These are phyloP conservation scores for Boletus fagicola DNA, from an alignment of 768 basidiomycete species.

Conservation along the genomic window DNA sequence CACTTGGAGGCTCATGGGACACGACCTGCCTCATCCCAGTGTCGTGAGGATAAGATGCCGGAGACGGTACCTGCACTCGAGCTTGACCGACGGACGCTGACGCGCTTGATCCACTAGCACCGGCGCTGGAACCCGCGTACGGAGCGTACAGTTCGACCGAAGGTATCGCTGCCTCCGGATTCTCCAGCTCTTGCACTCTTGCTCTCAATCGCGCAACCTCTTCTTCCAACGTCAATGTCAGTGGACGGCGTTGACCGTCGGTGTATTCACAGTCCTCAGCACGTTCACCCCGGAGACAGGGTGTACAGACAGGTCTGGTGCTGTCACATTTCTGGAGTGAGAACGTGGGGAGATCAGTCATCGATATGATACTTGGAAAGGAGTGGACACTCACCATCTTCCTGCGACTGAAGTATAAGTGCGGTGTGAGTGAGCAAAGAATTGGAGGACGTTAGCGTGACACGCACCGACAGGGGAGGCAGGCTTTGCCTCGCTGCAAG, in stretches of 20 bases:
- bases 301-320: slow-evolving; percentile 59
- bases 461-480: slow-evolving; percentile 50
- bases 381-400: slow-evolving; percentile 41
- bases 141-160: slow-evolving; percentile 53
- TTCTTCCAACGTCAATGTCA: slow-evolving; percentile 60
- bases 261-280: slow-evolving; percentile 71
- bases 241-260: slow-evolving; percentile 59
- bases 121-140: slow-evolving; percentile 28
- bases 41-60: background rate
- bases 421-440: background rate
- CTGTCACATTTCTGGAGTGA: slow-evolving; percentile 65
- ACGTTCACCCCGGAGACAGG: slow-evolving; percentile 57
- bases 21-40: background rate
- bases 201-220: slow-evolving; percentile 54
- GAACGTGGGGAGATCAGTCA: background rate
- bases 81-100: background rate
- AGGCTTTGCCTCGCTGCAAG: slow-evolving; percentile 50
- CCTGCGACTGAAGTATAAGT: slow-evolving; percentile 36
- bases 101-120: background rate
- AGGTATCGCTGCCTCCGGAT: slow-evolving; percentile 47
- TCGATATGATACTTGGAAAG: too few species aligned
- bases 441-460: background rate
- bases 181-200: slow-evolving; percentile 55
- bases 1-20: background rate
- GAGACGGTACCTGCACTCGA: background rate